A percentile compares a stretch with the other conserved stretches of the same genome.
Conservation (phyloP, 202 grass and related monocot genomes). For the Sporobolus alterniflorus region DNA sequence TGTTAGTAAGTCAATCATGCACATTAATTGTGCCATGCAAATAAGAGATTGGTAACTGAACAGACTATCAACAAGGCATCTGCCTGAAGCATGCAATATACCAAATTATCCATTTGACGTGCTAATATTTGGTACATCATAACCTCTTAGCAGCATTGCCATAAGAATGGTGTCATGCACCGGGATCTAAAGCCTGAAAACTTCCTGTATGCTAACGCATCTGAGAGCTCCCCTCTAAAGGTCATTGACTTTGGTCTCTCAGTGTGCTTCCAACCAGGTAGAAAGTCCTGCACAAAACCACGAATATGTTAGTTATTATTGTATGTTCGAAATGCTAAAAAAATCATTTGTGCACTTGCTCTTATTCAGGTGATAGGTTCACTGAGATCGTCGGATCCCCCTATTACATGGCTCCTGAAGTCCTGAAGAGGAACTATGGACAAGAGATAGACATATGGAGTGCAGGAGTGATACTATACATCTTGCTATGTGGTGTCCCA, state of each 20-base stretch:
- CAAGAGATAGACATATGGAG: conserved; percentile 94
- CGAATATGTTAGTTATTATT: not conserved
- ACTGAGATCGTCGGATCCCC: conserved; percentile 92
- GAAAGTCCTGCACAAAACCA: not conserved
- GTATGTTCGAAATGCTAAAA: not conserved
- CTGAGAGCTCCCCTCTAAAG: conserved; percentile 81
- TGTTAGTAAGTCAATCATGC: not conserved
- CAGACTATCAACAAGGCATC: not conserved
- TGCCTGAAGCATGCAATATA: not conserved
- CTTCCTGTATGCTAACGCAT: conserved; percentile 73
- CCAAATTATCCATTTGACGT: not conserved
- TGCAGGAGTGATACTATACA: conserved; percentile 94
- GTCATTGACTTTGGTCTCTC: conserved; percentile 96
- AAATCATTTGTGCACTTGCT: not conserved
- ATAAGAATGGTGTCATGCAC: conserved; percentile 82
- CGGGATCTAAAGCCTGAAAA: conserved; percentile 89
- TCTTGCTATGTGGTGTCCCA: conserved; percentile 89
- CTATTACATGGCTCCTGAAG: conserved; percentile 98
- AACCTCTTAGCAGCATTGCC: conserved; percentile 63
- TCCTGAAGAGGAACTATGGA: conserved; percentile 87
- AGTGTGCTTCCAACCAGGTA: conserved; percentile 86
- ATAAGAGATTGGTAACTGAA: not conserved
- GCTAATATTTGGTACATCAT: not conserved
- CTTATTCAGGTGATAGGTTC: conserved; percentile 61
- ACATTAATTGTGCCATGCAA: not conserved